Conservation (phyloP, 805 yeast species). For the Clavispora santaluciae region DNA sequence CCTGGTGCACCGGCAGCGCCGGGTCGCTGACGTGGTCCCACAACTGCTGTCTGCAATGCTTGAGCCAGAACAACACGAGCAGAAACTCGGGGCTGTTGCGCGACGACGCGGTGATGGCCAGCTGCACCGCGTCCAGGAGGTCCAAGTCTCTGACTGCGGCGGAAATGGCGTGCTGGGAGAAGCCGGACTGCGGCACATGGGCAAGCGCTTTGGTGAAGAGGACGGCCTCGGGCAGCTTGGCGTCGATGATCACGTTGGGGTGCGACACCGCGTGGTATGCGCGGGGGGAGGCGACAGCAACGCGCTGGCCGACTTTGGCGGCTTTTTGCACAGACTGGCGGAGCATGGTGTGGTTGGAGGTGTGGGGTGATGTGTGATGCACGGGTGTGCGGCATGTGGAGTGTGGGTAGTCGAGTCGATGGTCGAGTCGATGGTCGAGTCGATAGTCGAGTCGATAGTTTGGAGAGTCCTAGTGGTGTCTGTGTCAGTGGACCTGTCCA, state of each 20-base stretch:
- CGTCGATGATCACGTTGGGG: conserved; percentile 30
- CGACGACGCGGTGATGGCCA: conserved; percentile 31
- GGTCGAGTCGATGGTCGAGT: too few species aligned
- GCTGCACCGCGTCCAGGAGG: conserved; percentile 48
- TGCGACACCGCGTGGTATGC: conserved; percentile 36
- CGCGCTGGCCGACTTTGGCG: neutral
- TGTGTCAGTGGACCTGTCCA: too few species aligned
- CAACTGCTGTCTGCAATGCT: conserved; percentile 38
- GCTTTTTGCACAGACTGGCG: neutral
- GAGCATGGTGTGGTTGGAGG: neutral
- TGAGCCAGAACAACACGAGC: conserved; percentile 49
- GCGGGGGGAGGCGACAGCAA: conserved; percentile 1
- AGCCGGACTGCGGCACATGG: conserved; percentile 50
- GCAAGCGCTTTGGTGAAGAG: conserved; percentile 36
- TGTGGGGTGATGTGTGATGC: neutral
- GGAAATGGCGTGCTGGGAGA: conserved; percentile 43
- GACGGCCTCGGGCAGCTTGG: conserved; percentile 33
- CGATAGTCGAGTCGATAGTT: too few species aligned
- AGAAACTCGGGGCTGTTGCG: conserved; percentile 38
- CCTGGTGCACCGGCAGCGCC: conserved; percentile 20
- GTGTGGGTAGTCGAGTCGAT: too few species aligned
- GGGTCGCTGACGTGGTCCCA: conserved; percentile 22
- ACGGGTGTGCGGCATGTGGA: too few species aligned
- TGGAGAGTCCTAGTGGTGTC: too few species aligned
- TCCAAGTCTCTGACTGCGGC: conserved; percentile 46